phyloP scores from a whole-genome alignment of 2,329 filamentous ascomycete species.

The Diaporthe citrichinensis region DNA sequence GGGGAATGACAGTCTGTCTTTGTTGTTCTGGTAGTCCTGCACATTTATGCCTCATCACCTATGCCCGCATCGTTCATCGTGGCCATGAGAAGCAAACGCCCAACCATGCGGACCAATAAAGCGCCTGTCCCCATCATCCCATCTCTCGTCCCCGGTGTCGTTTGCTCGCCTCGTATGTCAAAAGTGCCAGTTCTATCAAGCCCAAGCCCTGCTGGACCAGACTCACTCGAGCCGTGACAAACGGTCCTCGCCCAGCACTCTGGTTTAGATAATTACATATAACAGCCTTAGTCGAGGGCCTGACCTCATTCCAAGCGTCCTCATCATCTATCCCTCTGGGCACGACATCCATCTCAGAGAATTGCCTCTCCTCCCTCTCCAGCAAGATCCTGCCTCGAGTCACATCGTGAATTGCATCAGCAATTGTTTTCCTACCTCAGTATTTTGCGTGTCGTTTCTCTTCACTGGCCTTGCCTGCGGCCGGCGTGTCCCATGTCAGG shows the following conservation, averaged over 20 bases:
- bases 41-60: conserved; percentile 36
- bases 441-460: neutral
- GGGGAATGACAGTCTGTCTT: neutral
- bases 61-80: conserved; percentile 21
- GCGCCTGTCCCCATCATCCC: conserved; percentile 14
- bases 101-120: conserved; percentile 29
- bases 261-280: conserved; percentile 24
- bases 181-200: conserved; percentile 36
- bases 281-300: conserved; percentile 15
- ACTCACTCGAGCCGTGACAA: conserved; percentile 16
- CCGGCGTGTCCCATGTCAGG: conserved; percentile 8
- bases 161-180: conserved; percentile 37
- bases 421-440: neutral
- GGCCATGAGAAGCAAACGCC: conserved; percentile 35
- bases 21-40: conserved; percentile 27
- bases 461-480: neutral
- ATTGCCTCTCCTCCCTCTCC: neutral
- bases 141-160: conserved; percentile 16
- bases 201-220: conserved; percentile 29
- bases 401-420: neutral
- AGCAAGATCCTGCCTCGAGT: neutral
- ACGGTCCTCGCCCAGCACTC: neutral
- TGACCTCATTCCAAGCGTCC: neutral
- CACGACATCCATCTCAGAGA: neutral
- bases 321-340: neutral